Percentiles rank a stretch among this genome's conserved stretches.
phyloP scores from a whole-genome alignment of 331 rosid genomes.

The Malus hybrid region DNA sequence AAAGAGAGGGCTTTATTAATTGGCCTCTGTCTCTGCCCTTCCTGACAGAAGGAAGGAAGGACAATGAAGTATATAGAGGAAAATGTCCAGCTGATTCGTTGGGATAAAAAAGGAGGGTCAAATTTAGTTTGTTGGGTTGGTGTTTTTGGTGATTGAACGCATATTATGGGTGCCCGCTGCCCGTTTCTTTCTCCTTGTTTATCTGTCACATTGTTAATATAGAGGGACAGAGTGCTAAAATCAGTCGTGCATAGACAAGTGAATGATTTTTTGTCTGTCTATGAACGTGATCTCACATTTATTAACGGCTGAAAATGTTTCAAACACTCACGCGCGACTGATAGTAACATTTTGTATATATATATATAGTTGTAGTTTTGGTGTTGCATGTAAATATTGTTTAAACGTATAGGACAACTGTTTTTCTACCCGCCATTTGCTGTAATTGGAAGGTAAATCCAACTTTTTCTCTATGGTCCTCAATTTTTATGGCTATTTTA shows the following conservation, averaged over 20 bases:
- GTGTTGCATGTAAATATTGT: not conserved
- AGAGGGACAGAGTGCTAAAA: not conserved
- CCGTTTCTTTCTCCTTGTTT: constrained; percentile 28
- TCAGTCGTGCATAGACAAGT: not conserved
- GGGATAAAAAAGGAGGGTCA: not conserved
- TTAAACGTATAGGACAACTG: not conserved
- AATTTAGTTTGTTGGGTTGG: not conserved
- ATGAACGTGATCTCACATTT: too few species aligned
- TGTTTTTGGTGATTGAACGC: constrained; percentile 12
- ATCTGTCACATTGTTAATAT: not conserved
- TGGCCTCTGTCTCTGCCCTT: not conserved
- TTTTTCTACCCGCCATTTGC: constrained; percentile 8
- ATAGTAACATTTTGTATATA: too few species aligned
- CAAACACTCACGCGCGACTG: not conserved
- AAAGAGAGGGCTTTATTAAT: not conserved
- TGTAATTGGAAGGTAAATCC: constrained; percentile 6
- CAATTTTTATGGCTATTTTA: not conserved
- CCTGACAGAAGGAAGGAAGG: constrained; percentile 2
- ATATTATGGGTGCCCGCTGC: constrained; percentile 1
- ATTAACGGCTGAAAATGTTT: too few species aligned
- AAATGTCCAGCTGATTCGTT: not conserved
- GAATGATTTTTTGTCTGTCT: too few species aligned
- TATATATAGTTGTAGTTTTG: not conserved
- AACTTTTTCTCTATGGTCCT: not conserved
- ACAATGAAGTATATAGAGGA: not conserved